Evolutionary conservation across 1,139 yeast genomes (phyloP).

Genomic region (Hansenula sp.): DNA sequence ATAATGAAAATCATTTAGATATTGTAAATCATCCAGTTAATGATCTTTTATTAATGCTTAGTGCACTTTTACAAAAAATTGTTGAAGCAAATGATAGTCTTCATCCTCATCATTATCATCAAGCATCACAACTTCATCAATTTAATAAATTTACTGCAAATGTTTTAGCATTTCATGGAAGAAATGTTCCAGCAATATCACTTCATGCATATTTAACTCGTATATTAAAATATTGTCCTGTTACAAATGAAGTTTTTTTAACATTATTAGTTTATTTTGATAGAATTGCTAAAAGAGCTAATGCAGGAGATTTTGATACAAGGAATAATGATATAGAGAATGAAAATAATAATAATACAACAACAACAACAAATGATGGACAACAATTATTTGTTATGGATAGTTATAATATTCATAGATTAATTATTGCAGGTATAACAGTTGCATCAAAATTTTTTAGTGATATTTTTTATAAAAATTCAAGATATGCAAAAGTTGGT

Average conservation of each 20-base stretch:
- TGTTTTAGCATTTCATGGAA: slow-evolving; percentile 90
- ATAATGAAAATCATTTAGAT: slow-evolving; percentile 46
- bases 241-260: slow-evolving; percentile 91
- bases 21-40: slow-evolving; percentile 82
- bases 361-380: slow-evolving; percentile 8
- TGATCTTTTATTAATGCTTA: slow-evolving; percentile 76
- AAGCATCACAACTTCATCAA: slow-evolving; percentile 33
- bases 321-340: slow-evolving; percentile 12
- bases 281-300: slow-evolving; percentile 86
- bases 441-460: slow-evolving; percentile 94
- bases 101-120: slow-evolving; percentile 67
- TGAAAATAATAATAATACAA: slow-evolving; percentile 16
- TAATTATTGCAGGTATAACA: slow-evolving; percentile 94
- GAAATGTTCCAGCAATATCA: slow-evolving; percentile 91
- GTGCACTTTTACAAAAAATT: slow-evolving; percentile 79
- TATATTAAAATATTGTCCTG: slow-evolving; percentile 94
- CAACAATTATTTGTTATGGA: slow-evolving; percentile 88
- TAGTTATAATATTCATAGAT: slow-evolving; percentile 88
- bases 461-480: slow-evolving; percentile 92
- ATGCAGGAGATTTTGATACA: slow-evolving; percentile 37
- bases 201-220: slow-evolving; percentile 85
- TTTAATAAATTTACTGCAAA: slow-evolving; percentile 57
- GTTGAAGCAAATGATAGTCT: slow-evolving; percentile 88
- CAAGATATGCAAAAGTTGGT: slow-evolving; percentile 96
- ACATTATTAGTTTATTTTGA: slow-evolving; percentile 91